Evolutionary conservation across 139 green algal genomes (phyloP).

Genomic region (Asterochloris erici): DNA sequence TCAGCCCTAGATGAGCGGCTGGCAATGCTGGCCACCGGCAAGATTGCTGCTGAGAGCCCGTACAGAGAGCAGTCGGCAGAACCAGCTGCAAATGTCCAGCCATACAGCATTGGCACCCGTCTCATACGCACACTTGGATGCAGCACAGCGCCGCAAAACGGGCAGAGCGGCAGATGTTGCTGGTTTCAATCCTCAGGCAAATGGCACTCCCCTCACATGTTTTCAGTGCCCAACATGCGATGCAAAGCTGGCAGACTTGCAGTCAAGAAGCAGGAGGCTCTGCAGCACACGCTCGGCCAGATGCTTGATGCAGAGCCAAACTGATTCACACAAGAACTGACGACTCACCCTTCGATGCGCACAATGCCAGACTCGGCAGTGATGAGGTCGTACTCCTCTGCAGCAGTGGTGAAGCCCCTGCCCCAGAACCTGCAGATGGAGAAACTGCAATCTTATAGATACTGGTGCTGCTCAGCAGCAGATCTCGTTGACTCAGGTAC

Average conservation of each 20-base stretch:
- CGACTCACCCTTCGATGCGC: conserved; percentile 35
- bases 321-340: background rate
- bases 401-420: background rate
- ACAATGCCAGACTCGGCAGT: conserved; percentile 26
- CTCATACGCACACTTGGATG: no score
- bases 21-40: no score
- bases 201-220: background rate
- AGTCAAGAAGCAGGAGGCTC: background rate
- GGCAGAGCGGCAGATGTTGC: background rate
- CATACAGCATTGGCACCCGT: no score
- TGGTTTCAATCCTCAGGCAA: background rate
- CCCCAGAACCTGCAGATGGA: no score
- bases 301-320: background rate
- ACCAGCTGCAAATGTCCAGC: no score
- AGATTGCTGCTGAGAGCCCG: no score
- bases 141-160: no score
- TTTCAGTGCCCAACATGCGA: background rate
- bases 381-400: conserved; percentile 36
- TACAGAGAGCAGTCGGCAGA: no score
- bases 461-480: no score
- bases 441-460: no score
- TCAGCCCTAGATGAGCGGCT: no score
- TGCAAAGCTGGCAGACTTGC: background rate
- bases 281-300: background rate
- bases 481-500: no score